Base-by-base conservation (phyloP, 1,284 basidiomycete species). In the Melanopsichium pennsylvanicum region DNA sequence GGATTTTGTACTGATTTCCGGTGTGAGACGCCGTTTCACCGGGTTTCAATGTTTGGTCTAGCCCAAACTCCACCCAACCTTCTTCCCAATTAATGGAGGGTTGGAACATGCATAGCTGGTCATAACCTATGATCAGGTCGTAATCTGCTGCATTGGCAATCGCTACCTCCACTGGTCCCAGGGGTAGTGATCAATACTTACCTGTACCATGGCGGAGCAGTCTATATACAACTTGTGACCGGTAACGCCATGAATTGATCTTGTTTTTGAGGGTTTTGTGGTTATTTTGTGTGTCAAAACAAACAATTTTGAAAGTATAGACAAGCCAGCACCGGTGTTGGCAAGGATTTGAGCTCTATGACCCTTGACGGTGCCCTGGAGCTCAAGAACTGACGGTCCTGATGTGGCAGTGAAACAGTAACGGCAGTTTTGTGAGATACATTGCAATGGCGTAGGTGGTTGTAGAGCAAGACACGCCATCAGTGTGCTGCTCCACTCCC, bases 191-290 rank as follows among this genome's bases (percentile, higher is more conserved):
- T 19, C 35, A 5, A 37, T 19, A 4, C 7, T 4, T 18, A 37
- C 18, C 5, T 37, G n/a, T 18, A 37, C 35, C 4, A 19, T 12
- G 18, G n/a, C 35, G 18, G 5, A 10, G 4, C 18, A 11, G 16
- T 9, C 8, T n/a, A 37, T 37, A 19, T 16, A 9, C 8, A 37
- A 19, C n/a, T n/a, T 18, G 18, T 37, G 35, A 37, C 35, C 35
- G 8, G 35, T 37, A 10, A 37, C 35, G 8, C 35, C 35, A 19
- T 37, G 35, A 18, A 37, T 19, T n/a, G 35, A 18, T 37, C 35
- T 37, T 10, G 4, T 37, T 37, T 37, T 37, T 37, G 35, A 19
- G 35, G 35, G 35, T 37, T 37, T 37, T 37, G 35, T 37, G 11
- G 11, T 16, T 37, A 37, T 37, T 5, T n/a, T 11, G 13, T 37